These are phyloP conservation scores for Torulaspora gathmanii DNA, from an alignment of 805 yeast species.

Conservation along the genomic window DNA sequence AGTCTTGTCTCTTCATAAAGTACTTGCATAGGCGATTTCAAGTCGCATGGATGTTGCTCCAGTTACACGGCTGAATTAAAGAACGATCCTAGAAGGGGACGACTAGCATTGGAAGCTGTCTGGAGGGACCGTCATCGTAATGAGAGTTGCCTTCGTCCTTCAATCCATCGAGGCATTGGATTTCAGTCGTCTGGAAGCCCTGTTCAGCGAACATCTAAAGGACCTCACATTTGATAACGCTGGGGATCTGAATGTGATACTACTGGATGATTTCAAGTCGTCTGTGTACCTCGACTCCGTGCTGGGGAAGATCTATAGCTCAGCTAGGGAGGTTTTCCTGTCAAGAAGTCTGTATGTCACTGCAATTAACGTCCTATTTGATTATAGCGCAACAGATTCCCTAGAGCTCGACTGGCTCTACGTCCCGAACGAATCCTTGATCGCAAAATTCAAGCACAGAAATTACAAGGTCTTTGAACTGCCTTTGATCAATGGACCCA, in stretches of 20 bases:
- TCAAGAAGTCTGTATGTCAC: constrained; percentile 15
- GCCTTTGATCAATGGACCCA: constrained; percentile 2
- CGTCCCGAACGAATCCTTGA: constrained; percentile 8
- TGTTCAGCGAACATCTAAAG: constrained; percentile 9
- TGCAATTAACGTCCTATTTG: constrained; percentile 28
- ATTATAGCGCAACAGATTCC: constrained; percentile 9
- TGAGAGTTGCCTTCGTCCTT: constrained; percentile 20
- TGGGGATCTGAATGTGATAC: constrained; percentile 22
- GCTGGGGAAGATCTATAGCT: constrained; percentile 29
- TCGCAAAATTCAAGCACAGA: neutral
- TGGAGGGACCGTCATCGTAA: neutral
- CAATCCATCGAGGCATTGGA: constrained; percentile 11
- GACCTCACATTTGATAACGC: constrained; percentile 8
- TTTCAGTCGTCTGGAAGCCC: constrained; percentile 2
- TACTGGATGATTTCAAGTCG: constrained; percentile 18
- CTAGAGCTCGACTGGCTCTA: constrained; percentile 21
- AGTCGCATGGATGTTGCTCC: neutral
- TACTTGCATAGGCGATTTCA: neutral
- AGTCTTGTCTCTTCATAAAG: neutral
- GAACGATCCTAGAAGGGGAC: neutral
- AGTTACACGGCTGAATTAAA: neutral
- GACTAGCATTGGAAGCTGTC: neutral
- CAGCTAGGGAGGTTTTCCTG: constrained; percentile 26
- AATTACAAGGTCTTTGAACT: constrained; percentile 4
- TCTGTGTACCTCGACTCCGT: constrained; percentile 25